Conservation (phyloP, 176 grass and related monocot species). For the Aechmea fasciata region DNA sequence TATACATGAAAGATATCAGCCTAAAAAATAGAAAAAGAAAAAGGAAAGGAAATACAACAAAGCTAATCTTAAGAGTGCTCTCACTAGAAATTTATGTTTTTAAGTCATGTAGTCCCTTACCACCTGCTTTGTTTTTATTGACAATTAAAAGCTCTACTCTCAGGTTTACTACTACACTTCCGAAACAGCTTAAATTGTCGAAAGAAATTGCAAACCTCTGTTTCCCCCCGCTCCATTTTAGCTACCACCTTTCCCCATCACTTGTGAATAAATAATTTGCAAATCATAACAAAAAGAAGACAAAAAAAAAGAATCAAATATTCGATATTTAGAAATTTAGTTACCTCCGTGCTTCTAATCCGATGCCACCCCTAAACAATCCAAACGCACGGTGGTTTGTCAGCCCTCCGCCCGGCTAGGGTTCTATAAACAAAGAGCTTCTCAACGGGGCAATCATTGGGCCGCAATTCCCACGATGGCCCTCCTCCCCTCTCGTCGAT, state of each 20-base stretch:
- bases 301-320: slow-evolving; percentile 6
- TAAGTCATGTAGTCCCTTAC: not conserved
- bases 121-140: not conserved
- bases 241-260: not conserved
- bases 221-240: not conserved
- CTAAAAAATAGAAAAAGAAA: not conserved
- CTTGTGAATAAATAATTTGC: not conserved
- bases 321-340: slow-evolving; percentile 21
- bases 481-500: slow-evolving; percentile 34
- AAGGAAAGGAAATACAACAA: too few relatives aligned
- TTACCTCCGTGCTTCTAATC: slow-evolving; percentile 17
- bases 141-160: not conserved
- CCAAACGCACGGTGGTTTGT: slow-evolving; percentile 50
- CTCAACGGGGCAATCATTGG: slow-evolving; percentile 40
- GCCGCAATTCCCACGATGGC: slow-evolving; percentile 30
- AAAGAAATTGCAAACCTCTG: not conserved
- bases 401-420: slow-evolving; percentile 44
- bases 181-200: not conserved
- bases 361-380: slow-evolving; percentile 24
- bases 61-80: not conserved
- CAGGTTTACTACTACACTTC: not conserved
- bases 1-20: not conserved
- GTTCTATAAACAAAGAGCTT: slow-evolving; percentile 66
- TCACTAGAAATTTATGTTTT: not conserved
- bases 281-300: not conserved